Conservation (phyloP, 2,329 filamentous ascomycete genomes). For the Elsinoe ampelina region DNA sequence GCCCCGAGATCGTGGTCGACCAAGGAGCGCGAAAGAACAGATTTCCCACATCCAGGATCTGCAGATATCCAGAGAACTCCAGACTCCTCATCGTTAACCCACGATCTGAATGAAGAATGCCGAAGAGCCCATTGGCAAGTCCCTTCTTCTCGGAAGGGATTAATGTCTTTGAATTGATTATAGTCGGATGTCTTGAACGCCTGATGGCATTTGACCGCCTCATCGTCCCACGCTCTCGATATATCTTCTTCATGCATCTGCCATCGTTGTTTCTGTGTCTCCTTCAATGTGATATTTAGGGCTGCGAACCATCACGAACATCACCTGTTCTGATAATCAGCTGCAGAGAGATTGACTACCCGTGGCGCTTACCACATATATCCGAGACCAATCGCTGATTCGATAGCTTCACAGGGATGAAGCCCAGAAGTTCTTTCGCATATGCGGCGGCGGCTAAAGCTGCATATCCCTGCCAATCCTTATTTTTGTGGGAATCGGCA, state of each 20-base stretch:
- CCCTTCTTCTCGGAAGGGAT: constrained; percentile 22
- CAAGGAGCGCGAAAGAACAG: constrained; percentile 29
- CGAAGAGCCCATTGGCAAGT: constrained; percentile 29
- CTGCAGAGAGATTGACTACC: too few species aligned
- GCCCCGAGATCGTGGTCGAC: constrained; percentile 25
- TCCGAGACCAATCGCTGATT: neutral
- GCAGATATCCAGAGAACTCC: constrained; percentile 33
- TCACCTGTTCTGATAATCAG: neutral
- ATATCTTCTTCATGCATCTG: neutral
- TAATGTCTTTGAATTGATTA: constrained; percentile 27
- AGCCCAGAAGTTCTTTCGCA: constrained; percentile 18
- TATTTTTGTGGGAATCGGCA: constrained; percentile 21
- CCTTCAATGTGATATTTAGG: too few species aligned
- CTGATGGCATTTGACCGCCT: constrained; percentile 12
- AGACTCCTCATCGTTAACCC: constrained; percentile 19
- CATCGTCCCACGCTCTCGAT: neutral
- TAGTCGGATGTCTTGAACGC: constrained; percentile 24
- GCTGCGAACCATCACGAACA: neutral
- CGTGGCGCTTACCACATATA: neutral
- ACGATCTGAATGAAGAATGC: constrained; percentile 22
- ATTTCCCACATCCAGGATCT: constrained; percentile 35
- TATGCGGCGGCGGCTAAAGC: constrained; percentile 20
- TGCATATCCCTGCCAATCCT: constrained; percentile 21
- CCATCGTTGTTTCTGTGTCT: too few species aligned
- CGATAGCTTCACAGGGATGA: neutral